These are phyloP conservation scores for Rheum nobile DNA, from an alignment of 148 eudicot species.

Conservation along the genomic window DNA sequence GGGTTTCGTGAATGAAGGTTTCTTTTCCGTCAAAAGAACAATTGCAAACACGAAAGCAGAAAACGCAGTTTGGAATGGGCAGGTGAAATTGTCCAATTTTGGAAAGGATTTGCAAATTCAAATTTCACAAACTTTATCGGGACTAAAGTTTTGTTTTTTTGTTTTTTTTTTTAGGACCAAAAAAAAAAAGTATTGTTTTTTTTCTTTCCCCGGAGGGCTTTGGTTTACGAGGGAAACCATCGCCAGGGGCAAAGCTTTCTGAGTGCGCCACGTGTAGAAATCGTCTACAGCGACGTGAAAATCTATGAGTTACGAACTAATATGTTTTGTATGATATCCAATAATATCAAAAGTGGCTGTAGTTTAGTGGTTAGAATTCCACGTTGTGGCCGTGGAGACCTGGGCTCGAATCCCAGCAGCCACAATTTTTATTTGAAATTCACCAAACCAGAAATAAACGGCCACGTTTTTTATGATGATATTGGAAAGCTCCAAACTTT, in stretches of 20 bases:
- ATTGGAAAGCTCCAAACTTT: too few species aligned
- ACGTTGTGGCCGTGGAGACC: constrained; percentile 26
- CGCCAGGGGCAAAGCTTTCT: not conserved
- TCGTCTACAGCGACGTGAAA: not conserved
- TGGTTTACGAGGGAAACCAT: constrained; percentile 6
- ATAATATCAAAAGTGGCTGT: not conserved
- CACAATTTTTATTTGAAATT: not conserved
- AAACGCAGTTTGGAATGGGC: not conserved
- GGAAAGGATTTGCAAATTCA: not conserved
- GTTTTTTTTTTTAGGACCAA: too few species aligned
- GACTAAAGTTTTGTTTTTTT: not conserved
- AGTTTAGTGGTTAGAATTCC: constrained; percentile 7
- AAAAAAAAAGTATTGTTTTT: too few species aligned
- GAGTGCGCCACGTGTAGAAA: not conserved
- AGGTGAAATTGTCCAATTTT: not conserved
- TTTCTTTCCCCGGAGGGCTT: too few species aligned
- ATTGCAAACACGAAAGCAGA: not conserved
- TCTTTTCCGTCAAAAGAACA: not conserved
- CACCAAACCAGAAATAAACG: too few species aligned
- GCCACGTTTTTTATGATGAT: too few species aligned
- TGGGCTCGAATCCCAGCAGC: constrained; percentile 24
- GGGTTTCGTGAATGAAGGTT: not conserved
- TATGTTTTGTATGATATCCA: too few species aligned
- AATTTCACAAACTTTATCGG: not conserved
- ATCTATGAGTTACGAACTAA: not conserved